A percentile compares a stretch with the other conserved stretches of the same genome.
Conservation (phyloP, 2,329 filamentous ascomycete species). For the Phialophora expanda region DNA sequence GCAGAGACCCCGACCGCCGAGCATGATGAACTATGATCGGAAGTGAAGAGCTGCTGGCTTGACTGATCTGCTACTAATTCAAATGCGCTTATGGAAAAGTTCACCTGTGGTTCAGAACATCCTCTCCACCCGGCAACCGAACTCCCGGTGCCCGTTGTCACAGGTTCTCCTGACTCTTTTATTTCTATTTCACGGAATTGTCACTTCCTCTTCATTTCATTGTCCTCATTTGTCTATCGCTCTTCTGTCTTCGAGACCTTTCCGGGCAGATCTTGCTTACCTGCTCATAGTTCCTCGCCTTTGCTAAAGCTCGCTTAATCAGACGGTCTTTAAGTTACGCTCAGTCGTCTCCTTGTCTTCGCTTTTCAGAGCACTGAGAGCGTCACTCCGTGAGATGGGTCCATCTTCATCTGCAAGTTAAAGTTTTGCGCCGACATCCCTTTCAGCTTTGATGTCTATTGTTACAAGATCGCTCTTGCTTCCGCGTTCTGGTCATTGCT, state of each 20-base stretch:
- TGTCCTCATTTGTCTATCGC: background rate
- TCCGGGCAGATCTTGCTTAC: background rate
- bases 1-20: constrained; percentile 17
- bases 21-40: constrained; percentile 35
- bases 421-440: background rate
- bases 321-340: background rate
- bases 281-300: background rate
- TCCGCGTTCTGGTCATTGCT: background rate
- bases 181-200: background rate
- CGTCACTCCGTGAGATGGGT: background rate
- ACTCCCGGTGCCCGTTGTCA: background rate
- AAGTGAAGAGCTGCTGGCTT: background rate
- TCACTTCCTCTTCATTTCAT: background rate
- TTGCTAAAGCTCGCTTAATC: background rate
- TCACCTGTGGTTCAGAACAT: background rate
- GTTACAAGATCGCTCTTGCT: background rate
- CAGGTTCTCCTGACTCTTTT: background rate
- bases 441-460: background rate
- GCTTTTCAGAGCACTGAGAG: background rate
- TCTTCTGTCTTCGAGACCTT: background rate
- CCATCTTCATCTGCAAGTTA: background rate
- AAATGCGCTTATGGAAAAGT: background rate
- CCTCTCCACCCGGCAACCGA: background rate
- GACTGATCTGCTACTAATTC: background rate
- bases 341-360: background rate